Conservation (phyloP, 108 stramenopile genomes). For the Nitzschia sp. region DNA sequence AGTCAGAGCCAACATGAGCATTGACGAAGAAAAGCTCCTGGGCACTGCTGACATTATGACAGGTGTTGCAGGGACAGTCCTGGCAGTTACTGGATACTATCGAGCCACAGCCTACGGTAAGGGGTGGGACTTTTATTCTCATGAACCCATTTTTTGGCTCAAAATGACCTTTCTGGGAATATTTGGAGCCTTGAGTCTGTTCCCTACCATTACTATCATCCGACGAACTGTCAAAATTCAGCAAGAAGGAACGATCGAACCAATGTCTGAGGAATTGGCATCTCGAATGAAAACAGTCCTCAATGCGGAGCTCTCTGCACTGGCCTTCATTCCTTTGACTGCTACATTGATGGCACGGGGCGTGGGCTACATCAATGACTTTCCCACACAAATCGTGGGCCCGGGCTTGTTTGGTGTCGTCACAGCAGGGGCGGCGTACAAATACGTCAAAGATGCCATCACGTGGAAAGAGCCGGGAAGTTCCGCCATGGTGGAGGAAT, state of each 20-base stretch:
- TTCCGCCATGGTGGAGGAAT: too few relatives aligned
- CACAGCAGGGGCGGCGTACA: slow-evolving; percentile 56
- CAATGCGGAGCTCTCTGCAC: slow-evolving; percentile 54
- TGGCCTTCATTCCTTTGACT: slow-evolving; percentile 48
- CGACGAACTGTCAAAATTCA: slow-evolving; percentile 43
- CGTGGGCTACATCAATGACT: slow-evolving; percentile 36
- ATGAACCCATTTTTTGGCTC: slow-evolving; percentile 86
- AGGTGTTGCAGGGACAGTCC: slow-evolving; percentile 46
- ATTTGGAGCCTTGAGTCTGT: slow-evolving; percentile 47
- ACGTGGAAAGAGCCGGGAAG: slow-evolving; percentile 48
- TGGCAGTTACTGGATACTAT: slow-evolving; percentile 61
- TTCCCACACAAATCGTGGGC: slow-evolving; percentile 41
- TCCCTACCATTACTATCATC: slow-evolving; percentile 60
- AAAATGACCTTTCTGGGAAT: slow-evolving; percentile 69
- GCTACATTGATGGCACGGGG: slow-evolving; percentile 68
- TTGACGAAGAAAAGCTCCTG: slow-evolving; percentile 58
- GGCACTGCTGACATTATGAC: slow-evolving; percentile 56
- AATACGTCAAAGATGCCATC: slow-evolving; percentile 79
- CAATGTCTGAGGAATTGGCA: slow-evolving; percentile 44
- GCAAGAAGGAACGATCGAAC: slow-evolving; percentile 43
- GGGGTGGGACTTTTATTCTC: slow-evolving; percentile 72
- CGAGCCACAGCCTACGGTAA: slow-evolving; percentile 66
- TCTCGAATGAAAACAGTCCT: slow-evolving; percentile 41
- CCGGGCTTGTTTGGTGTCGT: slow-evolving; percentile 35
- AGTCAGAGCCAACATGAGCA: slow-evolving; percentile 61